A percentile compares a stretch with the other conserved stretches of the same genome.
Conservation (phyloP, 2,329 filamentous ascomycete genomes). For the Apiospora marii region DNA sequence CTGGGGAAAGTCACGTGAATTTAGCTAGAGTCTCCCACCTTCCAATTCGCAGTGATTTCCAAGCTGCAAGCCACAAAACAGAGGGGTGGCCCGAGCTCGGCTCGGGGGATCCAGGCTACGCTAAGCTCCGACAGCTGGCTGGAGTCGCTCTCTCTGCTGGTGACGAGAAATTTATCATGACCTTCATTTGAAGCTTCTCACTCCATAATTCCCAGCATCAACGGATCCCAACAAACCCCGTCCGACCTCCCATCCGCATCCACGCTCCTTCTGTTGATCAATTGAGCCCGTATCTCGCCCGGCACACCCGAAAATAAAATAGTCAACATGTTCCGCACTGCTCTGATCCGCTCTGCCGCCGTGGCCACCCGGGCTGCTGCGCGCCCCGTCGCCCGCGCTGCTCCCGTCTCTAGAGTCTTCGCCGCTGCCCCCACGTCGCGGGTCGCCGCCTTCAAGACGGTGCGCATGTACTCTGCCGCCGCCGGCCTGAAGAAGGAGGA, state of each 20-base stretch:
- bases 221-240: conserved; percentile 20
- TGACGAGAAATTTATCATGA: conserved; percentile 48
- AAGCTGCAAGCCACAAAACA: not conserved
- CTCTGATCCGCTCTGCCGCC: conserved; percentile 80
- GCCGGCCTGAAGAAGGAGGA: conserved; percentile 81
- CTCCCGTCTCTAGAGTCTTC: conserved; percentile 60
- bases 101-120: not conserved
- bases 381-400: conserved; percentile 64
- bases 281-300: conserved; percentile 26
- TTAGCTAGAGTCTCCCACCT: not conserved
- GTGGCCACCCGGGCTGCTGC: conserved; percentile 61
- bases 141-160: conserved; percentile 14
- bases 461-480: conserved; percentile 87
- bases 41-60: not conserved
- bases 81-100: conserved; percentile 11
- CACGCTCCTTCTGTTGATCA: conserved; percentile 25
- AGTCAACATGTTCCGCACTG: conserved; percentile 85
- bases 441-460: conserved; percentile 70
- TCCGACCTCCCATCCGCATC: conserved; percentile 25
- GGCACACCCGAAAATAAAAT: conserved; percentile 22
- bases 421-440: conserved; percentile 66
- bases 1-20: conserved; percentile 10
- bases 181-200: conserved; percentile 34
- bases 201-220: conserved; percentile 25
- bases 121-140: conserved; percentile 21